A percentile compares a stretch with the other conserved stretches of the same genome.
These are phyloP conservation scores for Cladosporium sp. DNA, from an alignment of 2,329 filamentous ascomycete genomes.

Conservation along the genomic window DNA sequence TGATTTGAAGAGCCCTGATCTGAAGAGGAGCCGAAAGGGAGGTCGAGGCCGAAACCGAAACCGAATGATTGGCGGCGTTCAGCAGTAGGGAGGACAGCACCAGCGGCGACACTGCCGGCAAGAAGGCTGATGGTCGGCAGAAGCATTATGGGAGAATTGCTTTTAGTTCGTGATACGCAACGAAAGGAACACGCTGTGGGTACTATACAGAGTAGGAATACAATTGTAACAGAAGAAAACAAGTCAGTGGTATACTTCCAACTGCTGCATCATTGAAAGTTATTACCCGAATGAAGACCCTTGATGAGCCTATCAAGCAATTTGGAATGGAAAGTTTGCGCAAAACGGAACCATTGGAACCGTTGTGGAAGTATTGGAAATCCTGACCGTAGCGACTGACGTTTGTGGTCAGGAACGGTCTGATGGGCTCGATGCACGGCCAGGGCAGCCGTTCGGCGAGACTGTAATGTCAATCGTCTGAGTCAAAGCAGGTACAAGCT, in stretches of 20 bases:
- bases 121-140: not conserved
- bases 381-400: not conserved
- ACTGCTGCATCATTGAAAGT: not conserved
- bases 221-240: not conserved
- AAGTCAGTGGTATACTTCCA: not conserved
- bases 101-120: not conserved
- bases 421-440: not conserved
- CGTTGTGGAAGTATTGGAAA: not conserved
- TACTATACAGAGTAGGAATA: not conserved
- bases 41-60: not conserved
- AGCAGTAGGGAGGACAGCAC: not conserved
- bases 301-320: not conserved
- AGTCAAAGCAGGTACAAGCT: conserved; percentile 2
- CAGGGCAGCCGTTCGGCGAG: not conserved
- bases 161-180: not conserved
- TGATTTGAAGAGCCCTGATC: too few relatives aligned
- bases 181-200: not conserved
- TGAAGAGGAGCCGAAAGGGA: not conserved
- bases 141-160: not conserved
- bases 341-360: not conserved
- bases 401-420: not conserved
- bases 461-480: not conserved
- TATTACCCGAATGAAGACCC: not conserved
- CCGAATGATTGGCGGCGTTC: not conserved
- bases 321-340: not conserved